A percentile compares a stretch with the other conserved stretches of the same genome.
Conservation (phyloP, 768 basidiomycete species). For the Daedalea quercina region DNA sequence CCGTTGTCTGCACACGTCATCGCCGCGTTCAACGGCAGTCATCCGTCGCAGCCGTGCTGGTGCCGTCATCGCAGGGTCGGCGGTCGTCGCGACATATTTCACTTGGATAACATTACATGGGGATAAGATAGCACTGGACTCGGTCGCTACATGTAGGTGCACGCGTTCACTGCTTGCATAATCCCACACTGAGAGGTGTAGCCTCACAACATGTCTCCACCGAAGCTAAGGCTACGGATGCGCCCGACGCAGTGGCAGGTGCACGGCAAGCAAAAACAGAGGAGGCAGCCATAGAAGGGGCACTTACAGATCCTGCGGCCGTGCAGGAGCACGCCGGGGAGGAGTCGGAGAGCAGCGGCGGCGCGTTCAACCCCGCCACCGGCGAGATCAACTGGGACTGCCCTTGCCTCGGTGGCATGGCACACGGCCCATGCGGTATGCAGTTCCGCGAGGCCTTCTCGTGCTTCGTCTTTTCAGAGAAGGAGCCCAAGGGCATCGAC, state of each 20-base stretch:
- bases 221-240: conserved; percentile 6
- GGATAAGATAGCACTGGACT: conserved; percentile 15
- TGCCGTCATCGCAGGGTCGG: conserved; percentile 6
- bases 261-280: background rate
- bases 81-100: conserved; percentile 25
- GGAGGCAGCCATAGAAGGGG: conserved; percentile 1
- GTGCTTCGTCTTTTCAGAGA: conserved; percentile 91
- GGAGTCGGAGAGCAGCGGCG: conserved; percentile 23
- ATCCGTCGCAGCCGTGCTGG: conserved; percentile 1
- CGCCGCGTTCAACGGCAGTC: conserved; percentile 4
- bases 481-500: conserved; percentile 95
- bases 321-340: conserved; percentile 5
- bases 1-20: conserved; percentile 2
- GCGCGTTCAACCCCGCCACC: conserved; percentile 91
- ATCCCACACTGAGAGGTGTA: conserved; percentile 1
- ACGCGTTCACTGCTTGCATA: background rate
- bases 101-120: conserved; percentile 23
- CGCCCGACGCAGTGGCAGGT: conserved; percentile 6
- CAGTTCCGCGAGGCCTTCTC: conserved; percentile 95
- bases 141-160: conserved; percentile 10
- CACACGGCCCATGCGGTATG: conserved; percentile 89
- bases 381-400: conserved; percentile 99
- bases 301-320: background rate
- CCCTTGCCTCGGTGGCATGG: conserved; percentile 98
- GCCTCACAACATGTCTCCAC: conserved; percentile 14